Base-by-base conservation (phyloP, 2,329 filamentous ascomycete genomes). In the Ophiostoma angusticollis region DNA sequence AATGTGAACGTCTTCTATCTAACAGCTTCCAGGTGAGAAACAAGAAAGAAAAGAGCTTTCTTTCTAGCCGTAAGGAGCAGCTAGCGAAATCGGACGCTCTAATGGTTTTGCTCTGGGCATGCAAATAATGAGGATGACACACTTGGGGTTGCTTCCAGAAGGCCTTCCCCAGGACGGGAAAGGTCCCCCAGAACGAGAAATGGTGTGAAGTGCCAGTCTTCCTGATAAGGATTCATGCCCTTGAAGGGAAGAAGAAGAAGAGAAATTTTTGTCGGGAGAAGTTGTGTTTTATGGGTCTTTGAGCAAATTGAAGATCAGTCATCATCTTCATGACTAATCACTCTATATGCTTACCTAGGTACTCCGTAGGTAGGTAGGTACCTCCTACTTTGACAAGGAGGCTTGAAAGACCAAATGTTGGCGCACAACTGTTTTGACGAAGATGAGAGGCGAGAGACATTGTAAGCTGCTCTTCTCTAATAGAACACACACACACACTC, bases 1-100 rank as follows among this genome's bases (percentile, higher is more conserved):
- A 16, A 44, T 49, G 47, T 49, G 41, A 47, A 37, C 21, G 39
- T 49, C 47, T 49, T 49, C 47, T 49, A 49, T 49, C 47, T 49
- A 49, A 49, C 47, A 47, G 47, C 45, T 36, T 46, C 47, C 46
- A 46, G 45, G 47, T 47, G n/a, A n/a, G n/a, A n/a, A n/a, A n/a
- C n/a, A n/a, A n/a, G n/a, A n/a, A n/a, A n/a, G n/a, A n/a, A n/a
- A n/a, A 31, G 43, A 31, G 35, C 32, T 23, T 17, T 31, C 18
- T 34, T 22, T 22, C 31, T 37, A 19, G 39, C 41, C 47, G 35
- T 47, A 32, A 86, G 84, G 83, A 80, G 80, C 83, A 76, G 86
- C 83, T 95, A 95, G 87, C 87, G 87, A 86, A 93, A 86, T 86
- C 84, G 83, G 81, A 80, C 81, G 81, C 78, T 64, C 46, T 57